These are phyloP conservation scores for Diaporthe nobilis DNA, from an alignment of 2,329 filamentous ascomycete genomes.

Conservation along the genomic window DNA sequence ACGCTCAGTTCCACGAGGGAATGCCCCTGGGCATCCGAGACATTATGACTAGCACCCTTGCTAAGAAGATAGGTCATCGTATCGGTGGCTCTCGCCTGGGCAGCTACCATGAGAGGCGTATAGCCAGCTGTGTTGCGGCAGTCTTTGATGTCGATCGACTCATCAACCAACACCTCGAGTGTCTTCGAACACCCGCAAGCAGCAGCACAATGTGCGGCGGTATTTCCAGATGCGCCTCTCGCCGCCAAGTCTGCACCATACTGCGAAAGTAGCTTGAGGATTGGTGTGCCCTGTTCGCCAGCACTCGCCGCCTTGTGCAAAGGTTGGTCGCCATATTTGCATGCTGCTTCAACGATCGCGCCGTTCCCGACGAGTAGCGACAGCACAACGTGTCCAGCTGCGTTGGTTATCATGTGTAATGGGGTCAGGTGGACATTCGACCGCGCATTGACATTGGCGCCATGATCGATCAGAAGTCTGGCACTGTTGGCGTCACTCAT, in stretches of 20 bases:
- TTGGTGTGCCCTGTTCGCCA: not conserved
- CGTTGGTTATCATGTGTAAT: not conserved
- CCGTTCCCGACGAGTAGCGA: not conserved
- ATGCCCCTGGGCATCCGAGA: not conserved
- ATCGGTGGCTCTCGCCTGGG: constrained; percentile 5
- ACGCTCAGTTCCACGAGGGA: not conserved
- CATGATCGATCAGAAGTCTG: not conserved
- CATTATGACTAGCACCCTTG: not conserved
- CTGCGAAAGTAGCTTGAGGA: not conserved
- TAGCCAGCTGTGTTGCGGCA: not conserved
- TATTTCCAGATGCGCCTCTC: not conserved
- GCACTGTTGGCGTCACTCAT: not conserved
- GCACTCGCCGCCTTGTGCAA: constrained; percentile 4
- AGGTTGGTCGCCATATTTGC: not conserved
- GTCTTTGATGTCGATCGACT: constrained; percentile 5
- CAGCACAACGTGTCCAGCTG: not conserved
- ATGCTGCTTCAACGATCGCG: not conserved
- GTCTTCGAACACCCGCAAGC: constrained; percentile 3
- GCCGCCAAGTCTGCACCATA: not conserved
- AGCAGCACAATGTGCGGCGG: not conserved
- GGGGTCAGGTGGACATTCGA: not conserved
- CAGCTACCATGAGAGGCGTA: not conserved
- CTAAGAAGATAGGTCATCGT: not conserved
- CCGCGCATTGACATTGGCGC: not conserved
- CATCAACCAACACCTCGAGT: not conserved